Evolutionary conservation across 2,329 filamentous ascomycete species (phyloP).

Genomic region (Cytospora leucostoma): DNA sequence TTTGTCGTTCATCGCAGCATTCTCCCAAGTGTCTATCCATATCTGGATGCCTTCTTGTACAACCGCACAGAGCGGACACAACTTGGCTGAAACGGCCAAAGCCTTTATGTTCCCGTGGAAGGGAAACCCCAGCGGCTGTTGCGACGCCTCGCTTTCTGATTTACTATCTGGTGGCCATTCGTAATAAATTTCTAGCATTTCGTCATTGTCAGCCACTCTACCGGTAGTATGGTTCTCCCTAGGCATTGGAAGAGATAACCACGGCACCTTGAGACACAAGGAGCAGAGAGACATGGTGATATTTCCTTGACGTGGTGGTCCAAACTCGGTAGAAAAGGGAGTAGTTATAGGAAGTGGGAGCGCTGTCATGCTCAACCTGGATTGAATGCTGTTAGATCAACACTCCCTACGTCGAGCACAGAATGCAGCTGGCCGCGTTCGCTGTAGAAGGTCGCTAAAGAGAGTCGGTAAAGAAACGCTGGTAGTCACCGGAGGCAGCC

Average conservation of each 20-base stretch:
- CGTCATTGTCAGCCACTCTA: background rate
- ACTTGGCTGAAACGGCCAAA: constrained; percentile 2
- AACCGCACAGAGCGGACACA: constrained; percentile 8
- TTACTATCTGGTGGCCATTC: background rate
- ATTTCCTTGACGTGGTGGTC: no score
- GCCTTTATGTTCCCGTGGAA: constrained; percentile 1
- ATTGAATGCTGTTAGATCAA: background rate
- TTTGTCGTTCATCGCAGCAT: constrained; percentile 7
- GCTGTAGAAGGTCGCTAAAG: background rate
- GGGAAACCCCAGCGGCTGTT: background rate
- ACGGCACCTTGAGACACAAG: background rate
- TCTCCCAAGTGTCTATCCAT: constrained; percentile 8
- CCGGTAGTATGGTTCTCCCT: background rate
- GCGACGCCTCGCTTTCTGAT: background rate
- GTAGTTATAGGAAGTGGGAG: background rate
- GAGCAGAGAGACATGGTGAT: background rate
- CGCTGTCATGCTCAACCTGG: no score
- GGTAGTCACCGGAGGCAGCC: background rate
- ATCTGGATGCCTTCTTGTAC: background rate
- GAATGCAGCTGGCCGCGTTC: background rate
- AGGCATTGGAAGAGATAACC: background rate
- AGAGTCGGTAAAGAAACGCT: no score
- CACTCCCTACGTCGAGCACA: background rate
- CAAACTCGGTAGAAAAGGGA: background rate
- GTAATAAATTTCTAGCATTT: background rate